phyloP scores from a whole-genome alignment of 768 basidiomycete species.

The Auricularia cornea region DNA sequence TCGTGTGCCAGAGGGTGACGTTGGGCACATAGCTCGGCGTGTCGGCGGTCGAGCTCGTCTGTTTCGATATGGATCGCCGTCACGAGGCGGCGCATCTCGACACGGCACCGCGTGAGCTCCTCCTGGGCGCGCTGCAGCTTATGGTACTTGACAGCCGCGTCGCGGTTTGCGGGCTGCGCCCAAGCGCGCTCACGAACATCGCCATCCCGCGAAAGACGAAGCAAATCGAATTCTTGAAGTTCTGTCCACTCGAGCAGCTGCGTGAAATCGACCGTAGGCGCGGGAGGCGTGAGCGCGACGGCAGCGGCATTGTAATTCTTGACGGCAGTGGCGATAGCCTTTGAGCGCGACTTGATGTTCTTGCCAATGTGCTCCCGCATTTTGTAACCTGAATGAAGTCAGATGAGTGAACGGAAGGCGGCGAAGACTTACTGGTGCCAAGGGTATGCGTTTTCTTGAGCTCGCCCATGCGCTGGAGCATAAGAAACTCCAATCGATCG shows the following conservation, averaged over 20 bases:
- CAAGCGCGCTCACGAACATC: slow-evolving; percentile 20
- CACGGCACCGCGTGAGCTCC: slow-evolving; percentile 22
- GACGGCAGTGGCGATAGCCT: slow-evolving; percentile 20
- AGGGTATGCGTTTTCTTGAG: slow-evolving; percentile 18
- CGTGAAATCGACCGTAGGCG: slow-evolving; percentile 18
- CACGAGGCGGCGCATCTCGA: slow-evolving; percentile 24
- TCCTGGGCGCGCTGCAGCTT: slow-evolving; percentile 24
- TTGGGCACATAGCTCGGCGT: too few species aligned
- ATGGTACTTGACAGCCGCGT: slow-evolving; percentile 19
- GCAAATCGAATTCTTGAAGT: slow-evolving; percentile 23
- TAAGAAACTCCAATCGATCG: slow-evolving; percentile 22
- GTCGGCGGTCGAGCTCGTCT: too few species aligned
- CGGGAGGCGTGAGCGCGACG: slow-evolving; percentile 14
- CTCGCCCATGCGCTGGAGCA: slow-evolving; percentile 23
- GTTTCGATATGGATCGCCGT: slow-evolving; percentile 22
- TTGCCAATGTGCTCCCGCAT: slow-evolving; percentile 25
- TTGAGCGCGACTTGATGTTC: slow-evolving; percentile 18
- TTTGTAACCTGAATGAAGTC: slow-evolving; percentile 16
- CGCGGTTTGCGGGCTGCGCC: slow-evolving; percentile 29
- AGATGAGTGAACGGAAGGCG: background rate
- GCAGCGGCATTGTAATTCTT: slow-evolving; percentile 24
- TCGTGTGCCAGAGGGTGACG: too few species aligned
- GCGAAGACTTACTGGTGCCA: slow-evolving; percentile 14
- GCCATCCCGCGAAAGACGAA: slow-evolving; percentile 15
- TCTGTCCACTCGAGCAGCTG: slow-evolving; percentile 20